Evolutionary conservation across 2,329 filamentous ascomycete species (phyloP), one percentile per base, ranked within the genome.

Genomic region (Onygenales sp.): DNA sequence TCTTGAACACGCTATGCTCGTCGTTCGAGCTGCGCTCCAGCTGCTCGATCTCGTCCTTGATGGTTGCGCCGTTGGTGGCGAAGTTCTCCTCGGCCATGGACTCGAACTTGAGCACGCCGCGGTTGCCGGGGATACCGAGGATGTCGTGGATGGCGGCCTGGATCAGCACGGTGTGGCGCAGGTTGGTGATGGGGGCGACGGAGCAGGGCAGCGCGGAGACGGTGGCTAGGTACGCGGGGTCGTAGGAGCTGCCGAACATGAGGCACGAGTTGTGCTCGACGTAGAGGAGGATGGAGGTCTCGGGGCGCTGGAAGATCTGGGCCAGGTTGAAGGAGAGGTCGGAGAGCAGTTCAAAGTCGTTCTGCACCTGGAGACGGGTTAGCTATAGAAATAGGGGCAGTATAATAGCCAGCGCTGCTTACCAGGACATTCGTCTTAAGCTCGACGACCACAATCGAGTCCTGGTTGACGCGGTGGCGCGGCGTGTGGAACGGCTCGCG

Each of bases 141-240:
- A 83, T 76, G 27, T 89, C 85, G 11, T 83, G 77, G 68, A 95
- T 79, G 66, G 87, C 85, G n/a, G 75, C 77, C 64, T 93, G 87
- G 3, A 94, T 79, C 14, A 94, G 71, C n/a, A 79, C 77, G 1
- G 88, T 83, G 67, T 92, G 93, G 57, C 89, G 82, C 66, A 87
- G 86, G 72, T 95, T 95, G 51, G 82, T 88, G 3, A 83, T 79
- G 0, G 87, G 81, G 56, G 85, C 83, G 54, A 93, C 73, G 58
- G 88, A 79, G 9, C 76, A 76, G 1, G 86, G 78, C 8, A 93
- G 75, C 0, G 88, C 84, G 38, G 80, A 84, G 55, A 95, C 80
- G 36, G 82, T 85, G 63, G 95, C 75, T 55, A 84, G 79, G 64
- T 95, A 96, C 17, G 88, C 87, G 3, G 88, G 86, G 50, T 90